Evolutionary conservation across 2,329 filamentous ascomycete genomes (phyloP), one percentile per base, ranked within the genome.

Genomic region (Magnaporthales sp.): DNA sequence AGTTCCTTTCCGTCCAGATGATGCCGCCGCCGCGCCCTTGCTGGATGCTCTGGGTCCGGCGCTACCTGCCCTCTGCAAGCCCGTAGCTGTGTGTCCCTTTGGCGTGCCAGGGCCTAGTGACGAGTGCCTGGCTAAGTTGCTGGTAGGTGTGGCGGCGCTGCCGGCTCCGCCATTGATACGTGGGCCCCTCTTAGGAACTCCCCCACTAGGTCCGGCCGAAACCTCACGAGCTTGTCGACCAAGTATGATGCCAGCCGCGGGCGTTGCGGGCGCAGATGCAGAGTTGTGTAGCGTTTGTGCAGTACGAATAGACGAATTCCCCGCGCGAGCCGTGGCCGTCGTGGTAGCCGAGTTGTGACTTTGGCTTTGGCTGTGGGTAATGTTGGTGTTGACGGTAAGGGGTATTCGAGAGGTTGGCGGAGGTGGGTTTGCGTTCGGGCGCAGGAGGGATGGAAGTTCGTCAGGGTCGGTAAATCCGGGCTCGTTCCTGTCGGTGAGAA

Each of bases 61-160:
- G 72, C 87, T 89, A 10, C 86, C 86, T 32, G 87, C 76, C 8
- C 76, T 72, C 65, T 74, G 75, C 7, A 71, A 66, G 62, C 74
- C 73, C 2, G 70, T 68, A 0, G 72, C 71, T 0, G 73, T 73
- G 58, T 71, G 70, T 2, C 77, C 80, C 73, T 89, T 88, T 10
- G 86, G 85, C 3, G 86, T 88, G 30, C 86, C 85, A 0, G 87
- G 87, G 0, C 86, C 86, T 3, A 88, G 78, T 1, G 87, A 89
- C 1, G 86, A 82, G 73, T 89, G 87, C 15, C 87, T 81, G 7
- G 86, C 86, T 11, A 89, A 78, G 1, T 81, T 82, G 72, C 86
- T 88, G 1, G 86, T 86, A 3, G 83, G 80, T 8, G 77, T 75
- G 2, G 84, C 82, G 2, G 81, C 70, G 67, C 75, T 83, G 62